Percentiles rank a stretch among this genome's conserved stretches.
Evolutionary conservation across 2,329 filamentous ascomycete genomes (phyloP).

Genomic region (Ophiostoma quercus): DNA sequence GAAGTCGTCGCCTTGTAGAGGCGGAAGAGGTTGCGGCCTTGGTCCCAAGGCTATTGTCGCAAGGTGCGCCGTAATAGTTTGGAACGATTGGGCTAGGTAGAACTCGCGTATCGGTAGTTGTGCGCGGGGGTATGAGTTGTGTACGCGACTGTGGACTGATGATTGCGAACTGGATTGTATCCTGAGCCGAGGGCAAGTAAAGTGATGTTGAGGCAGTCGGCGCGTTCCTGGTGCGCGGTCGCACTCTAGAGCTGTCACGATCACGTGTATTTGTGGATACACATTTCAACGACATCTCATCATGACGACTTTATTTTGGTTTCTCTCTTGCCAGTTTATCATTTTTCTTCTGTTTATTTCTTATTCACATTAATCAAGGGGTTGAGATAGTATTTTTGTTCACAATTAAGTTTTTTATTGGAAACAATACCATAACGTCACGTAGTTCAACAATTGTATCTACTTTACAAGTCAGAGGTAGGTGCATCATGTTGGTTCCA

Average conservation of each 20-base stretch:
- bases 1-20: neutral
- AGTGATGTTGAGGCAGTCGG: neutral
- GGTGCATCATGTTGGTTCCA: neutral
- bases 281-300: conserved; percentile 9
- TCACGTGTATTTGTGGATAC: conserved; percentile 10
- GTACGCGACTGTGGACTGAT: neutral
- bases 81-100: neutral
- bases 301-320: neutral
- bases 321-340: neutral
- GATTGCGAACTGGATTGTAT: neutral
- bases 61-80: neutral
- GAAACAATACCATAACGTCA: neutral
- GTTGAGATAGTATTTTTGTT: too few species aligned
- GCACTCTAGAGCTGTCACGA: neutral
- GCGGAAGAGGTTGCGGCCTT: neutral
- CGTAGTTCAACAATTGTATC: too few species aligned
- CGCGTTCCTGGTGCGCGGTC: conserved; percentile 12
- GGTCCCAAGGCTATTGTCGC: neutral
- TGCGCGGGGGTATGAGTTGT: neutral
- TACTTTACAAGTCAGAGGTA: too few species aligned
- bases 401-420: too few species aligned
- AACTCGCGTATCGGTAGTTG: neutral
- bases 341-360: neutral
- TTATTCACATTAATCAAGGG: too few species aligned
- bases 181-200: neutral